Evolutionary conservation across 1,284 basidiomycete genomes (phyloP).

Genomic region (Malassezia japonica): DNA sequence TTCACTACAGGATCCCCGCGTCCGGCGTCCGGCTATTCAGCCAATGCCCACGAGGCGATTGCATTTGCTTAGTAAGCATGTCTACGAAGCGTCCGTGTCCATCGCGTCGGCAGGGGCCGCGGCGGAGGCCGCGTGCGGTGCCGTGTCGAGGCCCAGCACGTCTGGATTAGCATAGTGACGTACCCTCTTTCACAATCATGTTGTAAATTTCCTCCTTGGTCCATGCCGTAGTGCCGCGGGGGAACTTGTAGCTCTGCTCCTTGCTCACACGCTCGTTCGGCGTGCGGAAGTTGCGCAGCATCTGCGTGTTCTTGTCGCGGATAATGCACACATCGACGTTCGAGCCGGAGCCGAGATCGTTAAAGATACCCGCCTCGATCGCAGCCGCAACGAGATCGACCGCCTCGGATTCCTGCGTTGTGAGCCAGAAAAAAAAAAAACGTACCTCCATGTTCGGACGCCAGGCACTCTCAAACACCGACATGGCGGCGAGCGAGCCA

Average conservation of each 20-base stretch:
- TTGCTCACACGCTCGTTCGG: conserved; percentile 43
- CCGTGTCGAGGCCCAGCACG: conserved; percentile 1
- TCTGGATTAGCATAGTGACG: conserved; percentile 5
- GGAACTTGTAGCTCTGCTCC: conserved; percentile 49
- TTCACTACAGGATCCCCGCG: too few relatives aligned
- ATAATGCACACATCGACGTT: conserved; percentile 97
- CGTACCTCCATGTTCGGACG: conserved; percentile 61
- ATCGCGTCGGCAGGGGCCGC: conserved; percentile 1
- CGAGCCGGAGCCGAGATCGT: conserved; percentile 93
- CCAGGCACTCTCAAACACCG: conserved; percentile 87
- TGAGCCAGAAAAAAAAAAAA: neutral
- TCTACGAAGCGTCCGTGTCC: conserved; percentile 16
- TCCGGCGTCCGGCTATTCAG: too few relatives aligned
- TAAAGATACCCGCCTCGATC: conserved; percentile 93
- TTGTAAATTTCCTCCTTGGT: conserved; percentile 42
- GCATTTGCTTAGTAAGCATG: neutral
- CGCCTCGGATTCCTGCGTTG: conserved; percentile 65
- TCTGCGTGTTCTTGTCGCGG: conserved; percentile 39
- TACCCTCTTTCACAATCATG: conserved; percentile 57
- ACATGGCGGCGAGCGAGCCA: conserved; percentile 92
- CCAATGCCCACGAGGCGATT: too few relatives aligned
- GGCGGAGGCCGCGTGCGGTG: too few relatives aligned
- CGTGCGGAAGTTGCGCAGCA: conserved; percentile 39
- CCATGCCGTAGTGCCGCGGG: conserved; percentile 66
- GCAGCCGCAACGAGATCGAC: conserved; percentile 75